These are phyloP conservation scores for Tetrahymena elliotti DNA, from an alignment of 73 alveolate genomes.

Conservation along the genomic window DNA sequence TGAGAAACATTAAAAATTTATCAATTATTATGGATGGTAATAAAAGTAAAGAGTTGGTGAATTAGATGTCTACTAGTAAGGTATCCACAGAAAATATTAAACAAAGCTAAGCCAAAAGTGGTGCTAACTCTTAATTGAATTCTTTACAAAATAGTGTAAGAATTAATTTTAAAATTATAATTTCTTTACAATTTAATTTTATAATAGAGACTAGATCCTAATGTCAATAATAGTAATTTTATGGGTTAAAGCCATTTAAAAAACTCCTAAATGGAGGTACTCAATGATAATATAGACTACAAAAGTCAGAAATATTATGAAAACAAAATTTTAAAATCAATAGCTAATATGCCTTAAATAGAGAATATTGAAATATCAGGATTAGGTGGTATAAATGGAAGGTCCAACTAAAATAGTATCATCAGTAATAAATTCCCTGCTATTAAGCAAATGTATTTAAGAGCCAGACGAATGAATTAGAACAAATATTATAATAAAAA, in stretches of 20 bases:
- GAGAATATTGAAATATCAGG: neutral
- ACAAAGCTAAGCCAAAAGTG: neutral
- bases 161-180: neutral
- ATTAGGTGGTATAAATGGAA: neutral
- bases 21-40: neutral
- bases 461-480: neutral
- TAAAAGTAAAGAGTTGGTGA: neutral
- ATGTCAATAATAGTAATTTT: neutral
- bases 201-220: neutral
- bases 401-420: neutral
- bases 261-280: neutral
- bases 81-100: neutral
- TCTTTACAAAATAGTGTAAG: neutral
- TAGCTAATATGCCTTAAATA: neutral
- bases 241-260: neutral
- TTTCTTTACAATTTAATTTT: neutral
- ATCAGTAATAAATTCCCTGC: neutral
- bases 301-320: neutral
- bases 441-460: neutral
- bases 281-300: neutral
- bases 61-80: neutral
- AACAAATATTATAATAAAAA: neutral
- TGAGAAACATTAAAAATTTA: neutral
- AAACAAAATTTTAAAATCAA: neutral
- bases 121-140: neutral